These are phyloP conservation scores for Starmerella asiatica DNA, from an alignment of 805 yeast genomes.

Conservation along the genomic window DNA sequence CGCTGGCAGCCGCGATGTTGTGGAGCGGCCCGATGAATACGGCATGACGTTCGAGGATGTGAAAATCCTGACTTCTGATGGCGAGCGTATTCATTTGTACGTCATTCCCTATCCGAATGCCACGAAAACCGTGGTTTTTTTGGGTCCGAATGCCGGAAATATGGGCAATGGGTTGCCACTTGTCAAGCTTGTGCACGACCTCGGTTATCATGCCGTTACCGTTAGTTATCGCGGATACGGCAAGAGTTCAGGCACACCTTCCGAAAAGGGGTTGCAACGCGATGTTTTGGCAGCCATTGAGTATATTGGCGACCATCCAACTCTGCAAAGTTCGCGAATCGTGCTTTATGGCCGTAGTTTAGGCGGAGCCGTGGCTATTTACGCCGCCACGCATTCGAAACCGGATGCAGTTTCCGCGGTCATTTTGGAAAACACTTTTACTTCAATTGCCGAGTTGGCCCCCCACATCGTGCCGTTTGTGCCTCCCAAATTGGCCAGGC, in stretches of 20 bases:
- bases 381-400: slow-evolving; percentile 46
- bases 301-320: slow-evolving; percentile 41
- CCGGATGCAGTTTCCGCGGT: slow-evolving; percentile 44
- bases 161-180: slow-evolving; percentile 83
- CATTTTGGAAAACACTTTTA: slow-evolving; percentile 75
- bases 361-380: slow-evolving; percentile 90
- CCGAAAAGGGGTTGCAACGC: slow-evolving; percentile 62
- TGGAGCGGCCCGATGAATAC: slow-evolving; percentile 64
- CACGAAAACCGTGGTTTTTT: slow-evolving; percentile 56
- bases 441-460: slow-evolving; percentile 56
- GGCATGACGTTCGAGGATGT: slow-evolving; percentile 54
- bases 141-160: slow-evolving; percentile 92
- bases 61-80: slow-evolving; percentile 52
- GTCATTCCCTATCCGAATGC: slow-evolving; percentile 28
- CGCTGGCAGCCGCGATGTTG: slow-evolving; percentile 49
- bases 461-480: slow-evolving; percentile 21
- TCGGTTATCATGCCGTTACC: slow-evolving; percentile 65
- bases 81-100: slow-evolving; percentile 52
- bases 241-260: slow-evolving; percentile 56
- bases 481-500: slow-evolving; percentile 29
- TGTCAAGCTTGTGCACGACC: slow-evolving; percentile 51
- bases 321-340: slow-evolving; percentile 39
- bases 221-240: slow-evolving; percentile 92
- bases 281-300: slow-evolving; percentile 67
- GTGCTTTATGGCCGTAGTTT: slow-evolving; percentile 76